A percentile compares a stretch with the other conserved stretches of the same genome.
Conservation (phyloP, 306 rosid species). For the Gynostemma pentaphyllum region DNA sequence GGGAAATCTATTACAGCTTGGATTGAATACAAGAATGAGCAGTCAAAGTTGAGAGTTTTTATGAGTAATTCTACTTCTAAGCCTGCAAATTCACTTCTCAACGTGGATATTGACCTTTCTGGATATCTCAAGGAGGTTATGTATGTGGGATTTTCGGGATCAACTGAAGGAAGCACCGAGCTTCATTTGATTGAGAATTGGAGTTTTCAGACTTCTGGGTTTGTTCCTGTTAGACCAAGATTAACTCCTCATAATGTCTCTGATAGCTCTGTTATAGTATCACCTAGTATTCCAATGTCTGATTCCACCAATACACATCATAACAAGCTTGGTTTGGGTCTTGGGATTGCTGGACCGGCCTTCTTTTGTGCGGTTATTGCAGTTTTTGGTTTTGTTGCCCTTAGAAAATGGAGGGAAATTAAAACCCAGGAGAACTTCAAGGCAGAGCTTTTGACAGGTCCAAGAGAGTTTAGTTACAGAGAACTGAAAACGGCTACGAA, state of each 20-base stretch:
- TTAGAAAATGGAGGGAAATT: conserved; percentile 29
- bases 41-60: conserved; percentile 27
- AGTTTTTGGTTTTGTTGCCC: conserved; percentile 35
- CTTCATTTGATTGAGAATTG: conserved; percentile 44
- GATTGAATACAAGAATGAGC: conserved; percentile 56
- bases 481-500: conserved; percentile 52
- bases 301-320: conserved; percentile 6
- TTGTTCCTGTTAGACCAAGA: conserved; percentile 22
- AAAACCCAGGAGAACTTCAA: conserved; percentile 27
- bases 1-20: conserved; percentile 46
- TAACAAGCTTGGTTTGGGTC: conserved; percentile 30
- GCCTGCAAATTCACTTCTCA: conserved; percentile 35
- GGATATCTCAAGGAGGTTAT: conserved; percentile 18
- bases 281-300: conserved; percentile 15
- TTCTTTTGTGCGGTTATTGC: conserved; percentile 26
- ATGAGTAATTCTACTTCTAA: conserved; percentile 34
- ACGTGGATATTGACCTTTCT: conserved; percentile 37
- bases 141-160: conserved; percentile 55
- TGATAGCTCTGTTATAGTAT: conserved; percentile 24
- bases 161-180: conserved; percentile 67
- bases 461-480: conserved; percentile 54
- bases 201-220: conserved; percentile 46
- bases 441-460: conserved; percentile 39
- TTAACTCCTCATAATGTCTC: conserved; percentile 39
- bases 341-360: conserved; percentile 42